phyloP scores from a whole-genome alignment of 306 rosid genomes.

The Notholithocarpus densiflorus region DNA sequence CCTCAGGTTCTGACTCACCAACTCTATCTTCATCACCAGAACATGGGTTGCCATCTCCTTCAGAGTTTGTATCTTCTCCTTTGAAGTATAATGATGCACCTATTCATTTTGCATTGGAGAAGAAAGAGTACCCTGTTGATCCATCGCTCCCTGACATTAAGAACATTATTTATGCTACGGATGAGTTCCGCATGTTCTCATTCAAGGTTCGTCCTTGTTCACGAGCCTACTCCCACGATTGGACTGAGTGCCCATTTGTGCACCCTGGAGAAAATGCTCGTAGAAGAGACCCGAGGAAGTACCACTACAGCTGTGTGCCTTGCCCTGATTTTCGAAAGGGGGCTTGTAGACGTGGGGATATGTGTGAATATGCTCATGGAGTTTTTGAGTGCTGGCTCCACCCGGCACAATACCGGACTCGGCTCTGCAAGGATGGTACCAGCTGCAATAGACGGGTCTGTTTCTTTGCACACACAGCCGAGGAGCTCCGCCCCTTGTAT shows the following conservation, averaged over 20 bases:
- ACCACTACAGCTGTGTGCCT: conserved; percentile 90
- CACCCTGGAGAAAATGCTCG: conserved; percentile 98
- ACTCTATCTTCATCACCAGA: conserved; percentile 49
- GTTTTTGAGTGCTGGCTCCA: conserved; percentile 96
- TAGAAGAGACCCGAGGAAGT: conserved; percentile 86
- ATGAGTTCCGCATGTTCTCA: conserved; percentile 91
- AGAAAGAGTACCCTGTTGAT: conserved; percentile 81
- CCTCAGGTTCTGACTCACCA: conserved; percentile 47
- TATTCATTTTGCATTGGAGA: conserved; percentile 47
- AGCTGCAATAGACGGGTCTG: conserved; percentile 80
- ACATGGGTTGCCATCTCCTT: conserved; percentile 51
- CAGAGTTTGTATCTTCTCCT: conserved; percentile 53
- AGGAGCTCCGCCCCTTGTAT: conserved; percentile 79
- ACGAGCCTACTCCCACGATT: conserved; percentile 89
- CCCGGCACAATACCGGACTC: conserved; percentile 91
- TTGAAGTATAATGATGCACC: conserved; percentile 43
- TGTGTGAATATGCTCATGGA: conserved; percentile 97
- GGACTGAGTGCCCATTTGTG: conserved; percentile 97
- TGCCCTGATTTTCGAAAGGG: conserved; percentile 95
- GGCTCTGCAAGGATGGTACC: conserved; percentile 87
- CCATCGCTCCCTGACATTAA: conserved; percentile 91
- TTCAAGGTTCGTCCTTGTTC: conserved; percentile 96
- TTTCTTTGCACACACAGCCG: conserved; percentile 74
- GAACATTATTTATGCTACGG: conserved; percentile 84
- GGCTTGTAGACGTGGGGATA: conserved; percentile 81